Percentiles rank a stretch among this genome's conserved stretches.
These are phyloP conservation scores for Cymbopogon citratus DNA, from an alignment of 176 grass and related monocot genomes.

Conservation along the genomic window DNA sequence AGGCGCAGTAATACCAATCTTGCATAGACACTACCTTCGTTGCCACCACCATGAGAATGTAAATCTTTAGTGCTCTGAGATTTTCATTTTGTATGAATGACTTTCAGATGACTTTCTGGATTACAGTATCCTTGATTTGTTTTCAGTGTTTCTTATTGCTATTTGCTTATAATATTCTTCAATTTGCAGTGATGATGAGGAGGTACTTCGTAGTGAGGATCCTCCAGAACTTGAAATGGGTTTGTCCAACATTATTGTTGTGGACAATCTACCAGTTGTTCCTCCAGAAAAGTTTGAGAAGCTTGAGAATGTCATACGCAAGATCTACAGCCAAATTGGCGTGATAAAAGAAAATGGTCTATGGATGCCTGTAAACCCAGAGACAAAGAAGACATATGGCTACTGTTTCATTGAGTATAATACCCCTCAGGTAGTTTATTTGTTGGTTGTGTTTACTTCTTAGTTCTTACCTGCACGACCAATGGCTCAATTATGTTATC, in stretches of 20 bases:
- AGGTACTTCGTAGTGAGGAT: conserved; percentile 58
- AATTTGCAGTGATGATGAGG: conserved; percentile 63
- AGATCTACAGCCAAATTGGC: conserved; percentile 82
- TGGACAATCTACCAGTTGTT: conserved; percentile 81
- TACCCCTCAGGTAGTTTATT: conserved; percentile 61
- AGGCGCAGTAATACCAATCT: neutral
- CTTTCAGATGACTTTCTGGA: neutral
- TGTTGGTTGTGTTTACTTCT: neutral
- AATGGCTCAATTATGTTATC: neutral
- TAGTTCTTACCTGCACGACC: neutral
- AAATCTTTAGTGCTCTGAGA: neutral
- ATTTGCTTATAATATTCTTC: neutral
- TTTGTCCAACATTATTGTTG: conserved; percentile 59
- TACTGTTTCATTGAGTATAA: conserved; percentile 88
- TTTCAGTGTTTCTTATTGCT: neutral
- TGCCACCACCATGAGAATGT: neutral
- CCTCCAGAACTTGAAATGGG: conserved; percentile 61
- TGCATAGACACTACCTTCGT: neutral
- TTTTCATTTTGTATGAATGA: neutral
- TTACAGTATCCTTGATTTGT: neutral
- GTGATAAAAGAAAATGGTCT: conserved; percentile 73
- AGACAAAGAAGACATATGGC: conserved; percentile 71
- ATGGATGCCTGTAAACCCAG: conserved; percentile 77
- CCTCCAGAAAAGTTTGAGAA: conserved; percentile 84
- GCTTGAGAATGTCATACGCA: conserved; percentile 68